Conservation (phyloP, 202 grass and related monocot species). For the Setaria italica region DNA sequence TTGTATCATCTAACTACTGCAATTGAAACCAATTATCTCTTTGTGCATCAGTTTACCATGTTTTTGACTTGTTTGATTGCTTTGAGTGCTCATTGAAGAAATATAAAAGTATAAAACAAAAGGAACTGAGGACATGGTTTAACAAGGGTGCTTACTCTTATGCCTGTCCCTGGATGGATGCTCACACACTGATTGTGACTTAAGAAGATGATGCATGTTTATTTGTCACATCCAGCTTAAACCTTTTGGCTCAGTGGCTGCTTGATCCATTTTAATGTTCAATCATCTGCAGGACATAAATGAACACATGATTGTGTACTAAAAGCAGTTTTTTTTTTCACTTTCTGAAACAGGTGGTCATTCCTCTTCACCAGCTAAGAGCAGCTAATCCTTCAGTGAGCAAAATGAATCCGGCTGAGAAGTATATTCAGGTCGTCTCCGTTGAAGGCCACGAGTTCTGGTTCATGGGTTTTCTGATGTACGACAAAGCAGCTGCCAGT, state of each 20-base stretch:
- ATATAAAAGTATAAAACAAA: background rate
- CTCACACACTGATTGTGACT: background rate
- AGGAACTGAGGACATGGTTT: background rate
- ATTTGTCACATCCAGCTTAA: background rate
- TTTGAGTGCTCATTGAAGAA: background rate
- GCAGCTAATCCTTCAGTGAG: constrained; percentile 82
- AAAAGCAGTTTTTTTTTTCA: background rate
- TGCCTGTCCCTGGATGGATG: background rate
- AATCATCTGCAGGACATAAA: background rate
- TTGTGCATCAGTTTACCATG: background rate
- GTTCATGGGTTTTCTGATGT: constrained; percentile 98
- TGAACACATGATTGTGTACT: background rate
- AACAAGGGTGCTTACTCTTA: background rate
- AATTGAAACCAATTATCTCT: constrained; percentile 2
- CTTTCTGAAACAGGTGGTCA: constrained; percentile 77
- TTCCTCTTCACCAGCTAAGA: constrained; percentile 88
- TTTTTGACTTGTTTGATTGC: background rate
- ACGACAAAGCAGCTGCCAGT: constrained; percentile 67
- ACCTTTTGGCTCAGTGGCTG: background rate
- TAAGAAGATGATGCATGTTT: background rate
- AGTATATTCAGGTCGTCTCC: constrained; percentile 89
- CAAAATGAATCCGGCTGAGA: constrained; percentile 76
- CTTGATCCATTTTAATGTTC: background rate
- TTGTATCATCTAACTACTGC: constrained; percentile 29
- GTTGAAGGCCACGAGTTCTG: constrained; percentile 92